These are phyloP conservation scores for Spatholobus suberectus DNA, from an alignment of 306 rosid species.

Conservation along the genomic window DNA sequence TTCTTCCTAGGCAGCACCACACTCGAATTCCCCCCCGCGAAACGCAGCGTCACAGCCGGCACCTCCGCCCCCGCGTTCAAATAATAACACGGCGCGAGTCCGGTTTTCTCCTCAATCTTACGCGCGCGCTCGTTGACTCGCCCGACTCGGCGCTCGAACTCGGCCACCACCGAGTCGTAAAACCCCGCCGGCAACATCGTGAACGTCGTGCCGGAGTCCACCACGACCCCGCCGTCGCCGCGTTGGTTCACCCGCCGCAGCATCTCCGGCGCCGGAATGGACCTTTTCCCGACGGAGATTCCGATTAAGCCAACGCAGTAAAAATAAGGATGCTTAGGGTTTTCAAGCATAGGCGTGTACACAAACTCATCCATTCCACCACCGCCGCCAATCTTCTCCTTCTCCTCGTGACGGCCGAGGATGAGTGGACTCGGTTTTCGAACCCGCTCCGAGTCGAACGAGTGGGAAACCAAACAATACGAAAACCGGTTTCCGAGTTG, in stretches of 20 bases:
- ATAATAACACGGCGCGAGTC: slow-evolving; percentile 76
- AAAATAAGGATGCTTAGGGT: slow-evolving; percentile 76
- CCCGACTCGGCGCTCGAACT: slow-evolving; percentile 64
- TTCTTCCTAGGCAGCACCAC: slow-evolving; percentile 78
- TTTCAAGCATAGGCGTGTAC: slow-evolving; percentile 78
- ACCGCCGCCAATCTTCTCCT: slow-evolving; percentile 36
- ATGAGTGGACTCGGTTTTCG: slow-evolving; percentile 81
- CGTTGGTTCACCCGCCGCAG: slow-evolving; percentile 54
- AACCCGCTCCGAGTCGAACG: slow-evolving; percentile 64
- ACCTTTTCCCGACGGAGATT: slow-evolving; percentile 59
- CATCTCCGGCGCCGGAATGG: slow-evolving; percentile 61
- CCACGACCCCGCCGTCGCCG: slow-evolving; percentile 79
- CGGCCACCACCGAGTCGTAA: slow-evolving; percentile 60
- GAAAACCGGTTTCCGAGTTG: slow-evolving; percentile 77
- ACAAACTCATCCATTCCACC: slow-evolving; percentile 48
- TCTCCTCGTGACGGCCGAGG: slow-evolving; percentile 60
- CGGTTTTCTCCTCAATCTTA: slow-evolving; percentile 60
- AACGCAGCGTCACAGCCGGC: slow-evolving; percentile 63
- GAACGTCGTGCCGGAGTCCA: slow-evolving; percentile 91
- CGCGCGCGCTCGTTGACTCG: slow-evolving; percentile 58
- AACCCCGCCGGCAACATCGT: slow-evolving; percentile 80
- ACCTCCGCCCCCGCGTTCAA: slow-evolving; percentile 41
- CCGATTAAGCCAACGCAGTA: slow-evolving; percentile 68
- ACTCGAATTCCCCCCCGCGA: slow-evolving; percentile 63
- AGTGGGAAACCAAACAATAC: slow-evolving; percentile 84